These are phyloP conservation scores for Rhizopogon rudus DNA, from an alignment of 768 basidiomycete species.

Conservation along the genomic window DNA sequence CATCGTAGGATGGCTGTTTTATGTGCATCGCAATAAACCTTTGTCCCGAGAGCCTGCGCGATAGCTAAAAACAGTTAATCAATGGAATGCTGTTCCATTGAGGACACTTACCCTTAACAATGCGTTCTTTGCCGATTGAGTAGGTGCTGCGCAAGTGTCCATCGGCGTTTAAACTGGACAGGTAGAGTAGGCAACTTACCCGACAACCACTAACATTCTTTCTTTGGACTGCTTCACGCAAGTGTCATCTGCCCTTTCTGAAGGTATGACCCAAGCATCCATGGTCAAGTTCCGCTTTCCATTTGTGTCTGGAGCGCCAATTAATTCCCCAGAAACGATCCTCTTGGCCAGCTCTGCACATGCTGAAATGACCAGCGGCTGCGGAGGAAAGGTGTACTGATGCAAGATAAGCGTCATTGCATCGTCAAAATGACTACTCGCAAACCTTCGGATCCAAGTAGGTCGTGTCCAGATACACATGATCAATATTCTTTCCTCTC, in stretches of 20 bases:
- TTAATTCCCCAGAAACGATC: constrained; percentile 40
- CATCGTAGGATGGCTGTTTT: constrained; percentile 83
- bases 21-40: constrained; percentile 84
- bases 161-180: neutral
- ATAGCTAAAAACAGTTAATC: constrained; percentile 48
- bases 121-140: constrained; percentile 95
- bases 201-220: constrained; percentile 60
- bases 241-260: constrained; percentile 13
- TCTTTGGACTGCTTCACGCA: constrained; percentile 34
- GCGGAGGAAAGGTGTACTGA: constrained; percentile 92
- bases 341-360: constrained; percentile 79
- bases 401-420: constrained; percentile 5
- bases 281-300: constrained; percentile 33
- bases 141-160: constrained; percentile 63
- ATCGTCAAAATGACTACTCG: neutral
- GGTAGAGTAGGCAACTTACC: constrained; percentile 38
- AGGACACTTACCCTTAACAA: constrained; percentile 74
- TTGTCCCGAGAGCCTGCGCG: constrained; percentile 73
- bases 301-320: constrained; percentile 18
- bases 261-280: constrained; percentile 44
- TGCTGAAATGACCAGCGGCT: constrained; percentile 89
- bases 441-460: constrained; percentile 82
- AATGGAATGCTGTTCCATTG: neutral
- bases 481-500: constrained; percentile 76
- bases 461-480: constrained; percentile 93